These are phyloP conservation scores for Colletotrichum karsti DNA, from an alignment of 2,329 filamentous ascomycete species.

Conservation along the genomic window DNA sequence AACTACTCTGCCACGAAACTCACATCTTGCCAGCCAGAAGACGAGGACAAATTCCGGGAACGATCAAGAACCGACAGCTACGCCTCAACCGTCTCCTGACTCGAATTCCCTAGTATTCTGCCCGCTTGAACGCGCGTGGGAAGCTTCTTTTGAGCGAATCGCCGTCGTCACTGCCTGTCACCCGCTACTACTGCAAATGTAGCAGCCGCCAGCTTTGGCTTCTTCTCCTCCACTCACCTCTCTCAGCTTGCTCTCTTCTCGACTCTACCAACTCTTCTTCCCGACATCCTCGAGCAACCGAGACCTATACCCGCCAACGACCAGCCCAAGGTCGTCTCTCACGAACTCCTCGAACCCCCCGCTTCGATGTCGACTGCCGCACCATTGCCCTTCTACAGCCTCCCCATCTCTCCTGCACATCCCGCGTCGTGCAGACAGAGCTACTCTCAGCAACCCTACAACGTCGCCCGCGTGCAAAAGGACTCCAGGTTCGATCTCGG, in stretches of 20 bases:
- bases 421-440: slow-evolving; percentile 20
- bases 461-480: slow-evolving; percentile 5
- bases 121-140: background rate
- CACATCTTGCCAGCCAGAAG: background rate
- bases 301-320: background rate
- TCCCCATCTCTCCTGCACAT: slow-evolving; percentile 29
- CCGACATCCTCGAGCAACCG: background rate
- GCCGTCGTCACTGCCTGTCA: background rate
- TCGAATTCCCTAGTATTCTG: background rate
- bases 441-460: background rate
- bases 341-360: slow-evolving; percentile 1
- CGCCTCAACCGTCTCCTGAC: background rate
- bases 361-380: slow-evolving; percentile 35
- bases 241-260: background rate
- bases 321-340: background rate
- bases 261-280: background rate
- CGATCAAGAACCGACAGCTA: background rate
- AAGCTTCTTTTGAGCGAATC: background rate
- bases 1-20: background rate
- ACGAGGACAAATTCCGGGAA: background rate
- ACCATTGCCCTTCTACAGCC: slow-evolving; percentile 27
- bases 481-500: slow-evolving; percentile 12
- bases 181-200: slow-evolving; percentile 11
- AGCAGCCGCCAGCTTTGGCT: background rate
- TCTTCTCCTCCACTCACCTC: background rate